Evolutionary conservation across 805 yeast genomes (phyloP), one percentile per base, ranked within the genome.

Genomic region (Jamesozyma piceae): DNA sequence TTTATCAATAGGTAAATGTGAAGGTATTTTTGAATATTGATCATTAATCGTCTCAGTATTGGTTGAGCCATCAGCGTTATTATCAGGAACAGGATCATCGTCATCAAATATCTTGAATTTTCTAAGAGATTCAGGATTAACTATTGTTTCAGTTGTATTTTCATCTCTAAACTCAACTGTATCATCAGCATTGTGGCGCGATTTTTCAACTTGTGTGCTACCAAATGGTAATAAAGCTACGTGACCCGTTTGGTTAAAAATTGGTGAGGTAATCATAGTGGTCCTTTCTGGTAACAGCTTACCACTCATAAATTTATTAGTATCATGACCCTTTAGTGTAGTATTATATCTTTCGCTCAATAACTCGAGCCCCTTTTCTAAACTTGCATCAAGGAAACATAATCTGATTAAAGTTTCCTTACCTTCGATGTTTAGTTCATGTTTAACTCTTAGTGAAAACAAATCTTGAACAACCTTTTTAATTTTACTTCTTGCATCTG

Each of bases 401-500:
- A 86, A 68, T 47, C 89, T 69, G 18, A 87, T 73, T 35, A 86
- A 64, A 1, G 87, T 72, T 60, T 87, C 95, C 58, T 84, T 84
- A 17, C 94, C 95, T 49, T 82, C 86, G 2, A 76, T 54, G 40
- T 70, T 77, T 48, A 86, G 66, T 46, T 73, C 68, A 18, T 73
- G 75, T 39, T 72, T 68, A 15, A 72, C 58, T 55, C 83, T 79
- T 38, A 81, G 61, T 35, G 68, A 68, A 54, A 80, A 74, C 41
- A 87, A 63, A 45, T 79, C 82, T 31, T 71, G 70, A 37, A 77
- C 72, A 1, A 78, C 66, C 26, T 68, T 67, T 31, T 68, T 71
- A 28, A 80, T 64, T 31, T 64, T 61, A 0, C 52, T 47, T 40
- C 73, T 67, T 5, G 73, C 55, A 6, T 53, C 49, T 3, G 50